Evolutionary conservation across 2,329 filamentous ascomycete genomes (phyloP).

Genomic region (Sporothrix mexicana): DNA sequence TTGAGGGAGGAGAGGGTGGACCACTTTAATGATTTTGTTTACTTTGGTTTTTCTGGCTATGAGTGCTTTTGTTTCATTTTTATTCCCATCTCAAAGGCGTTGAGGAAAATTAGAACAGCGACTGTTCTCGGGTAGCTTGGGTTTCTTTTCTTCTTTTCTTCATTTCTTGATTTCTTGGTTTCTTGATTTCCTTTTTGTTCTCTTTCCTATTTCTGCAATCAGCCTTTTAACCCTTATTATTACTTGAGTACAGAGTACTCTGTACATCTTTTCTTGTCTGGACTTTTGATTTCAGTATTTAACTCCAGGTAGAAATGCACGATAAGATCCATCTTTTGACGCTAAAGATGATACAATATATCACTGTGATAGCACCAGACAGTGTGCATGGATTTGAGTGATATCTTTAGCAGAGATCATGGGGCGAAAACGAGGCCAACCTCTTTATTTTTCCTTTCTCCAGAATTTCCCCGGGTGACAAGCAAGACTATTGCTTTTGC

Average conservation of each 20-base stretch:
- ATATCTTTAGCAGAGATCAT: neutral
- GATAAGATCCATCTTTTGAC: neutral
- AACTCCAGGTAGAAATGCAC: neutral
- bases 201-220: too few relatives aligned
- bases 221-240: neutral
- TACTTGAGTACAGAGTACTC: neutral
- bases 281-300: neutral
- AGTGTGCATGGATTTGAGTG: neutral
- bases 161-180: too few relatives aligned
- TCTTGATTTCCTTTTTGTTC: neutral
- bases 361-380: neutral
- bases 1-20: neutral
- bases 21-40: neutral
- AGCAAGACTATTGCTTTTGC: neutral
- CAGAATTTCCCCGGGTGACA: neutral
- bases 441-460: constrained; percentile 1
- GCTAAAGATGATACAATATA: neutral
- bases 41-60: neutral
- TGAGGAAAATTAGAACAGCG: constrained; percentile 13
- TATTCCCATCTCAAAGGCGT: constrained; percentile 16
- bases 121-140: neutral
- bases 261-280: neutral
- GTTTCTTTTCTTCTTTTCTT: neutral
- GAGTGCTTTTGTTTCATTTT: neutral
- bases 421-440: neutral